A percentile compares a stretch with the other conserved stretches of the same genome.
These are phyloP conservation scores for Inonotus hispidus DNA, from an alignment of 1,284 basidiomycete species.

Conservation along the genomic window DNA sequence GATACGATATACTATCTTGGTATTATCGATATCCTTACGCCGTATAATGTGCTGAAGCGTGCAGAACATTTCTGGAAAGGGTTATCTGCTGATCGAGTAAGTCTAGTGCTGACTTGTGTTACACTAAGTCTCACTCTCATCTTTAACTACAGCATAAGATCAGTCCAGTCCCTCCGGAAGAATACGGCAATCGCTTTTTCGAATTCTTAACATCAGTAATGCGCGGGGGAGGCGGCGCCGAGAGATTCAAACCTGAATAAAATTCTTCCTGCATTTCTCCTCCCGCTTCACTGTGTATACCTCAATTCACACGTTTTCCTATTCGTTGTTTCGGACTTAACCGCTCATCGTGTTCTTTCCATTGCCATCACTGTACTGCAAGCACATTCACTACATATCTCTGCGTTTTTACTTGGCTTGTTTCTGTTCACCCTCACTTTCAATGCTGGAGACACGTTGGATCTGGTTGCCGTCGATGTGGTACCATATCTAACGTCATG, in stretches of 20 bases:
- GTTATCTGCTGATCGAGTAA: conserved; percentile 76
- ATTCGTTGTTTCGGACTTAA: conserved; percentile 1
- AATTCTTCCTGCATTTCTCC: not conserved
- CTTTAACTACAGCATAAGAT: conserved; percentile 71
- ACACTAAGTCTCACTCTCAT: conserved; percentile 5
- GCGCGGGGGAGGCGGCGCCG: conserved; percentile 71
- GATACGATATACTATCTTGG: conserved; percentile 92
- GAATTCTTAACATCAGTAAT: conserved; percentile 84
- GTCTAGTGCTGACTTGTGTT: conserved; percentile 30
- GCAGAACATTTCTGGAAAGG: conserved; percentile 93
- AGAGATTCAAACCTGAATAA: conserved; percentile 51
- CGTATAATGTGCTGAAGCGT: conserved; percentile 77
- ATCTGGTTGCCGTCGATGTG: not conserved
- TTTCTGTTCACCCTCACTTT: not conserved
- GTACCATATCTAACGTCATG: not conserved
- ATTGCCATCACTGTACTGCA: conserved; percentile 2
- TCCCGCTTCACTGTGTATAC: not conserved
- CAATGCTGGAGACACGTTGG: not conserved
- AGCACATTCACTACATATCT: not conserved
- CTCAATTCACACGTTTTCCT: conserved; percentile 1
- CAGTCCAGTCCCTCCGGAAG: conserved; percentile 80
- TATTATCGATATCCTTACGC: conserved; percentile 92
- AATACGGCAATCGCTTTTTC: conserved; percentile 87
- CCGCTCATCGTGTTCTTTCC: conserved; percentile 5
- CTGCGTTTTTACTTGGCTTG: not conserved